A percentile compares a stretch with the other conserved stretches of the same genome.
phyloP scores from a whole-genome alignment of 1,284 basidiomycete species.

The Austroboletus rostrupii region DNA sequence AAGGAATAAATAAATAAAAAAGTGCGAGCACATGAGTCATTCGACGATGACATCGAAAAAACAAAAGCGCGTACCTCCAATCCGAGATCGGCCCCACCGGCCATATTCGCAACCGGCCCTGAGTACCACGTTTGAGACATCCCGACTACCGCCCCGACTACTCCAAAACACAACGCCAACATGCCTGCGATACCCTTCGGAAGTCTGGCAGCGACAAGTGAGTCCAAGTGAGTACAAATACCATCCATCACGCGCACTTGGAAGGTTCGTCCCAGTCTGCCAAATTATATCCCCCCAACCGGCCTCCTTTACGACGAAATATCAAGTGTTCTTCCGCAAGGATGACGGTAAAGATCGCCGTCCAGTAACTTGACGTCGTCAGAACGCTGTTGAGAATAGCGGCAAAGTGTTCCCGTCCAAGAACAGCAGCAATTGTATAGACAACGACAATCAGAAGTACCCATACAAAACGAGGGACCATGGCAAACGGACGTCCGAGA shows the following conservation, averaged over 20 bases:
- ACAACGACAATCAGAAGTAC: conserved; percentile 49
- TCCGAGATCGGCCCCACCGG: conserved; percentile 49
- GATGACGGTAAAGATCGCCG: conserved; percentile 56
- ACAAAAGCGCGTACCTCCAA: conserved; percentile 41
- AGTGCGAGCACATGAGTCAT: too few species aligned
- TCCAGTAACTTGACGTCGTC: conserved; percentile 61
- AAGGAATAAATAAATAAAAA: not conserved
- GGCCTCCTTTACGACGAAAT: conserved; percentile 43
- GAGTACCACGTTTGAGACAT: conserved; percentile 53
- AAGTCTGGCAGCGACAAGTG: conserved; percentile 29
- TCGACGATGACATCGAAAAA: not conserved
- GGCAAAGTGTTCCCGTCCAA: conserved; percentile 59
- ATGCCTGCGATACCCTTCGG: conserved; percentile 56
- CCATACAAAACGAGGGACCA: conserved; percentile 60
- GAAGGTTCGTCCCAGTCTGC: conserved; percentile 49
- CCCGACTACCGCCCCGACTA: conserved; percentile 45
- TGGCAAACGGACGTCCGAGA: conserved; percentile 49
- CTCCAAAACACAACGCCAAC: conserved; percentile 43
- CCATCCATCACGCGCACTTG: conserved; percentile 4
- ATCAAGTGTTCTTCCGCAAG: conserved; percentile 56
- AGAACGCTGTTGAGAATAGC: conserved; percentile 53
- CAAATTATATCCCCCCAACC: conserved; percentile 50
- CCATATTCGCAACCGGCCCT: conserved; percentile 44
- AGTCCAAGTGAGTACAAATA: conserved; percentile 18
- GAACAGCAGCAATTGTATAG: conserved; percentile 59